Conservation (phyloP, 768 basidiomycete species). For the Leccinum boreale region DNA sequence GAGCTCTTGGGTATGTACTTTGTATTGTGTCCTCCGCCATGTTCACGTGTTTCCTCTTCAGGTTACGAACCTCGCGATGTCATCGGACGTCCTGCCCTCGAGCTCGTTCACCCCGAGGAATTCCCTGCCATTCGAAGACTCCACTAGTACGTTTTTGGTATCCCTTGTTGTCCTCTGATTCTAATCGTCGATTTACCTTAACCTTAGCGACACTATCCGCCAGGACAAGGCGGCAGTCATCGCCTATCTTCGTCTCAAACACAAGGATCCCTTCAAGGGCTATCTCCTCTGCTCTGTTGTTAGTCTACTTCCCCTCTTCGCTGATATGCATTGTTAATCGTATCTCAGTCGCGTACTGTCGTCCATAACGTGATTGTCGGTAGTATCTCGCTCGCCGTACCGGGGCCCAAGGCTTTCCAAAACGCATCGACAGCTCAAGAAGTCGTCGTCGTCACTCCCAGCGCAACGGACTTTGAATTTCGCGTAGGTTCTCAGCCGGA, state of each 20-base stretch:
- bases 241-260: conserved; percentile 73
- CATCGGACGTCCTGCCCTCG: conserved; percentile 62
- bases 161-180: neutral
- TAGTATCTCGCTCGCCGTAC: conserved; percentile 74
- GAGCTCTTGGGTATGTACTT: conserved; percentile 54
- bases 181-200: neutral
- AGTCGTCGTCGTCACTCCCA: conserved; percentile 68
- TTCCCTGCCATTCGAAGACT: conserved; percentile 60
- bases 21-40: neutral
- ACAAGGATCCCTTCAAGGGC: conserved; percentile 75
- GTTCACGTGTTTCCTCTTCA: conserved; percentile 24
- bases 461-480: conserved; percentile 50
- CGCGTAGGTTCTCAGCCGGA: conserved; percentile 36
- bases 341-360: conserved; percentile 54
- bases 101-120: conserved; percentile 82
- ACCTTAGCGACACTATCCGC: conserved; percentile 63
- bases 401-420: conserved; percentile 72
- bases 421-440: conserved; percentile 83
- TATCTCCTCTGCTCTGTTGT: conserved; percentile 75
- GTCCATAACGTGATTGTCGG: conserved; percentile 73
- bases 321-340: conserved; percentile 3
- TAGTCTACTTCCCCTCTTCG: conserved; percentile 31
- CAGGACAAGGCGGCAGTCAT: conserved; percentile 79
- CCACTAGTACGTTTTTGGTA: conserved; percentile 52
- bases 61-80: conserved; percentile 75